phyloP scores from a whole-genome alignment of 108 stramenopile species.

The Mayamaea pseudoterrestris region DNA sequence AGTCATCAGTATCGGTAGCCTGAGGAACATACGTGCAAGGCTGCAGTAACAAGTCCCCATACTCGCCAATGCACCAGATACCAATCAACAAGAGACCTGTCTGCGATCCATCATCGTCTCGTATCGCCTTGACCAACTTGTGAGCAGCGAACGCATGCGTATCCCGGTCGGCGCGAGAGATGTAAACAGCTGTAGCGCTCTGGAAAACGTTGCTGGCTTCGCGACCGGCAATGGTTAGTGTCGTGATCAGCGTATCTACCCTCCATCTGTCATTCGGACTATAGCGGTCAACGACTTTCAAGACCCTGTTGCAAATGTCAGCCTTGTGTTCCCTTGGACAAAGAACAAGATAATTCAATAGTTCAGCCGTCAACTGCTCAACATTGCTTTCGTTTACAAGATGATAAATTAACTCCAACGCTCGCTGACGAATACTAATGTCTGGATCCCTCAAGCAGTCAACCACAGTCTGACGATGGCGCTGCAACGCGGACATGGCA shows the following conservation, averaged over 20 bases:
- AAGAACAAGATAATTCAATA: conserved; percentile 96
- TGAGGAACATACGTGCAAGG: conserved; percentile 49
- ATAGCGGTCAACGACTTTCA: conserved; percentile 84
- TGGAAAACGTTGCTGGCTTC: conserved; percentile 72
- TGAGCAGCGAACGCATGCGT: conserved; percentile 83
- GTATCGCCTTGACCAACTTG: conserved; percentile 80
- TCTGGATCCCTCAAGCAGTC: conserved; percentile 99
- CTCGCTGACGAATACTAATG: conserved; percentile 95
- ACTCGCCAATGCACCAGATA: conserved; percentile 94
- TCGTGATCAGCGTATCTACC: conserved; percentile 90
- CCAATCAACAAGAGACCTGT: conserved; percentile 77
- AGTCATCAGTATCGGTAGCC: conserved; percentile 6
- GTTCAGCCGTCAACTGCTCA: conserved; percentile 79
- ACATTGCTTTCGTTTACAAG: conserved; percentile 90
- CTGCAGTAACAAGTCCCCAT: conserved; percentile 59
- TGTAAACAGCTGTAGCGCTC: conserved; percentile 68
- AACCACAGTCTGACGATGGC: conserved; percentile 88
- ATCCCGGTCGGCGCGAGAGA: conserved; percentile 58
- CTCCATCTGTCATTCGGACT: conserved; percentile 88
- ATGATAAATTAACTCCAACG: conserved; percentile 94
- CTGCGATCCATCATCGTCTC: conserved; percentile 84
- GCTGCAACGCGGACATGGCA: conserved; percentile 79
- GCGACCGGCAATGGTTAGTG: conserved; percentile 92
- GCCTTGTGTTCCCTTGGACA: conserved; percentile 87
- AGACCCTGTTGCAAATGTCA: conserved; percentile 80